Evolutionary conservation across 139 green algal genomes (phyloP), one percentile per base, ranked within the genome.

Genomic region (Chlamydomonas sphaeroides): DNA sequence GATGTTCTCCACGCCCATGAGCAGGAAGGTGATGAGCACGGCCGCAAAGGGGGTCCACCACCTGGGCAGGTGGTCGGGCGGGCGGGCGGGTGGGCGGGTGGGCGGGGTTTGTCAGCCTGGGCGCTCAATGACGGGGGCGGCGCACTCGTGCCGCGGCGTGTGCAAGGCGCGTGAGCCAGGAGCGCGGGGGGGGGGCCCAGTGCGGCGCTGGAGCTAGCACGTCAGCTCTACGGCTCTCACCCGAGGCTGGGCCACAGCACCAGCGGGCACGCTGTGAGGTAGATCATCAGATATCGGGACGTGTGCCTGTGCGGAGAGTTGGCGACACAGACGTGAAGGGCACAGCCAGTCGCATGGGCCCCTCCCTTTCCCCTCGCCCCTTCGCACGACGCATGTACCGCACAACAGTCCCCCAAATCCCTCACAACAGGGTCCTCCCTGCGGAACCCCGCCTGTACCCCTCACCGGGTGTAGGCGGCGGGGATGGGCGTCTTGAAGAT

Each of bases 401-500:
- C n/a, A n/a, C n/a, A n/a, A n/a, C n/a, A n/a, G n/a, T n/a, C n/a
- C n/a, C n/a, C n/a, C n/a, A n/a, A n/a, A n/a, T n/a, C n/a, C n/a
- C n/a, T n/a, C n/a, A n/a, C n/a, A n/a, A n/a, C n/a, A n/a, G n/a
- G n/a, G n/a, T n/a, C n/a, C n/a, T n/a, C n/a, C n/a, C n/a, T n/a
- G n/a, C n/a, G n/a, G n/a, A n/a, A n/a, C n/a, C n/a, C n/a, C 92
- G 86, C 83, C 88, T 83, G 35, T 83, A 90, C 56, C 32, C 4
- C 79, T 10, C 68, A 88, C 83, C 93, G 67, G 0, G 91, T 93
- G 85, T 93, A 95, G 6, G 88, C 81, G 3, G 94, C 68, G 5
- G 92, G 92, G 79, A 95, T 94, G 65, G 92, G 88, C 30, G 87
- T 93, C 59, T 78, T 84, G 32, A 93, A 83, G 39, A 95, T 87